A percentile compares a stretch with the other conserved stretches of the same genome.
Conservation (phyloP, 768 basidiomycete species). For the Boletus reticuloceps region DNA sequence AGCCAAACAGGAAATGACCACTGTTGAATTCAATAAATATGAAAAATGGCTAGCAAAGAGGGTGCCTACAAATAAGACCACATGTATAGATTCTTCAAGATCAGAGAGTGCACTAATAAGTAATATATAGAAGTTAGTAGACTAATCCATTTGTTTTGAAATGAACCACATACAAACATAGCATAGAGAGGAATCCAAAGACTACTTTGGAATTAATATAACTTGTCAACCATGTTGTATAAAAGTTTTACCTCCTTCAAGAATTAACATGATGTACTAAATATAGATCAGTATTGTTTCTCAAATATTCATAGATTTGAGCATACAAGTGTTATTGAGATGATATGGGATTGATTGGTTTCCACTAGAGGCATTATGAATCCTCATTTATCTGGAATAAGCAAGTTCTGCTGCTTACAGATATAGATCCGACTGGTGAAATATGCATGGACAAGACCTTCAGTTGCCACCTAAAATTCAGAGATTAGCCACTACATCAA, state of each 20-base stretch:
- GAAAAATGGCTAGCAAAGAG: background rate
- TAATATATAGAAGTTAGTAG: background rate
- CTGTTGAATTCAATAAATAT: conserved; percentile 3
- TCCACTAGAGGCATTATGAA: conserved; percentile 9
- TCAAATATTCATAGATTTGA: background rate
- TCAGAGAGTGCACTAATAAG: background rate
- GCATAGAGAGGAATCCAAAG: conserved; percentile 11
- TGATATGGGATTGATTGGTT: background rate
- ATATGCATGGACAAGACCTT: conserved; percentile 22
- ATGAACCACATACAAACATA: conserved; percentile 13
- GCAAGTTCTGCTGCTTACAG: conserved; percentile 8
- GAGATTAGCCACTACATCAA: conserved; percentile 1
- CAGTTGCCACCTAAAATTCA: conserved; percentile 11
- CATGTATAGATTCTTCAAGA: background rate
- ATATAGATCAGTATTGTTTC: background rate
- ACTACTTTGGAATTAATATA: conserved; percentile 9
- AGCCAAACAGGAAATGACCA: conserved; percentile 23
- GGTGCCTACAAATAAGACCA: conserved; percentile 1
- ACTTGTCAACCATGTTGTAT: background rate
- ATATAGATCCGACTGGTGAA: conserved; percentile 24
- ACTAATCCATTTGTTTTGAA: background rate
- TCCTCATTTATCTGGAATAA: background rate
- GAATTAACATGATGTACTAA: conserved; percentile 13
- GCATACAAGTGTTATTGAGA: conserved; percentile 20
- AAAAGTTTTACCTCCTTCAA: conserved; percentile 20